Conservation (phyloP, 495 filamentous ascomycete genomes). For the Xylaria bambusicola region DNA sequence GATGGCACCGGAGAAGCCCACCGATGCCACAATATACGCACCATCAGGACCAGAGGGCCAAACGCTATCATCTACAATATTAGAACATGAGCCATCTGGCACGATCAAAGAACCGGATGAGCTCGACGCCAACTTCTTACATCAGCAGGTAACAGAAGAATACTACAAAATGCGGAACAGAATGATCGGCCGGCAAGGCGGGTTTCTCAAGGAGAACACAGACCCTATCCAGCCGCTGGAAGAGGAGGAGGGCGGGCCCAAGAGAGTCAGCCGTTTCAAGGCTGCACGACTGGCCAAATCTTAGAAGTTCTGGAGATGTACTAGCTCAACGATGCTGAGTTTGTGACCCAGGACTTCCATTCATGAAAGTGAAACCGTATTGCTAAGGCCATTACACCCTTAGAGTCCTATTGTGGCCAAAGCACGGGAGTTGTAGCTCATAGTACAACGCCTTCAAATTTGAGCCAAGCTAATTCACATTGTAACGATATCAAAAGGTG, state of each 20-base stretch:
- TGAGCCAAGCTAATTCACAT: background rate
- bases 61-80: conserved; percentile 58
- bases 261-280: conserved; percentile 84
- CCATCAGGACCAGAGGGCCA: conserved; percentile 58
- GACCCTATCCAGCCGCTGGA: conserved; percentile 63
- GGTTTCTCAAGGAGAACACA: conserved; percentile 67
- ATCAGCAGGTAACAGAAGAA: conserved; percentile 76
- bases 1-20: conserved; percentile 27
- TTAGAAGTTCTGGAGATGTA: conserved; percentile 10
- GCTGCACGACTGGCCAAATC: conserved; percentile 69
- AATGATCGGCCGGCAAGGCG: conserved; percentile 77
- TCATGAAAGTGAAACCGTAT: background rate
- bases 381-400: background rate
- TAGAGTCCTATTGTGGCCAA: background rate
- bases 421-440: background rate
- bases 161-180: conserved; percentile 78
- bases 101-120: conserved; percentile 65
- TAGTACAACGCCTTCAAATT: background rate
- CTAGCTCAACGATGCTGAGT: conserved; percentile 18
- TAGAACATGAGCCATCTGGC: conserved; percentile 58
- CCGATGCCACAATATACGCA: conserved; percentile 19
- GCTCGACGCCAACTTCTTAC: conserved; percentile 69
- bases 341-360: background rate
- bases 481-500: background rate
- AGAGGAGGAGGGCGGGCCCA: conserved; percentile 64